phyloP scores from a whole-genome alignment of 768 basidiomycete genomes.

The Suillus placidus region DNA sequence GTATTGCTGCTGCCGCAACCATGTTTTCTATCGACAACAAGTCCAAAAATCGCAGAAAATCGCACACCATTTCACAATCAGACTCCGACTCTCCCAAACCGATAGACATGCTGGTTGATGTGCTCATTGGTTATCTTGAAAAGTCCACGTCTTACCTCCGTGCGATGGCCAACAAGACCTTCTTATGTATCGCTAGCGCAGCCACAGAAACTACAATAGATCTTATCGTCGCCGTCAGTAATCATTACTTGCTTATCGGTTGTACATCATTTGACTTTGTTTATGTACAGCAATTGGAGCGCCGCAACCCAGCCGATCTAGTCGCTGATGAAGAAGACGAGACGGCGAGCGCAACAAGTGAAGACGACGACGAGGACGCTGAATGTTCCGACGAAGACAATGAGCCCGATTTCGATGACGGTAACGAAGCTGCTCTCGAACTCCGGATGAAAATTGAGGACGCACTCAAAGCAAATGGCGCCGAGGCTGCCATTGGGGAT shows the following conservation, averaged over 20 bases:
- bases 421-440: slow-evolving; percentile 47
- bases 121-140: slow-evolving; percentile 89
- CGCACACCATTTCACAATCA: slow-evolving; percentile 27
- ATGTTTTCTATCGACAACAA: slow-evolving; percentile 49
- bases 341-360: slow-evolving; percentile 43
- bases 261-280: slow-evolving; percentile 11
- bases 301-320: slow-evolving; percentile 61
- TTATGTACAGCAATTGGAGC: slow-evolving; percentile 76
- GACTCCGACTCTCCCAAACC: slow-evolving; percentile 52
- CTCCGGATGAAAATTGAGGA: slow-evolving; percentile 71
- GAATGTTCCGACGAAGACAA: slow-evolving; percentile 38
- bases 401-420: slow-evolving; percentile 51
- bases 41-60: slow-evolving; percentile 45
- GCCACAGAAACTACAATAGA: slow-evolving; percentile 75
- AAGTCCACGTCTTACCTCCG: slow-evolving; percentile 80
- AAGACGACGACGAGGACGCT: slow-evolving; percentile 38
- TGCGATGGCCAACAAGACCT: slow-evolving; percentile 77
- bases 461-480: slow-evolving; percentile 60
- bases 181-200: slow-evolving; percentile 68
- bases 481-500: slow-evolving; percentile 53
- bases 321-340: slow-evolving; percentile 43
- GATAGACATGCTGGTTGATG: slow-evolving; percentile 84
- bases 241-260: not conserved
- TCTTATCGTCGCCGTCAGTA: slow-evolving; percentile 77
- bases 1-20: slow-evolving; percentile 58